phyloP scores from a whole-genome alignment of 2,329 filamentous ascomycete species.

The Cercospora berteroae region DNA sequence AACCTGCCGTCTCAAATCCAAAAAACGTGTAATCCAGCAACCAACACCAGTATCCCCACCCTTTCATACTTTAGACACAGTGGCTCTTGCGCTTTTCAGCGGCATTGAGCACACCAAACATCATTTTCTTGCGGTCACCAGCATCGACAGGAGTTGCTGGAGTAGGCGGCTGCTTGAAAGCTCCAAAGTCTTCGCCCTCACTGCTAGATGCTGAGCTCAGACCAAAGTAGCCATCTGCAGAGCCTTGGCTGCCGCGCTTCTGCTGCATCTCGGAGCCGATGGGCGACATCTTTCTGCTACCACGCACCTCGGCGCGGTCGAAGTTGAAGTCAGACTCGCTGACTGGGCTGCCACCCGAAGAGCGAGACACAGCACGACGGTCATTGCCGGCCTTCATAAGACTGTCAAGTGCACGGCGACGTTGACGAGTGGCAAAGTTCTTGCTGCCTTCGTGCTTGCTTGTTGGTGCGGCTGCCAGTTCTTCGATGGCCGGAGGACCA shows the following conservation, averaged over 20 bases:
- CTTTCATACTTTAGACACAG: conserved; percentile 47
- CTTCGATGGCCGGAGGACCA: conserved; percentile 86
- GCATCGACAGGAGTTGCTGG: conserved; percentile 68
- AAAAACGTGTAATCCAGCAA: not conserved
- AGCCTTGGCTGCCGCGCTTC: conserved; percentile 39
- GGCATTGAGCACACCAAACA: conserved; percentile 81
- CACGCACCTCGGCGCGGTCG: conserved; percentile 60
- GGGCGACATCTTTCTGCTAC: conserved; percentile 39
- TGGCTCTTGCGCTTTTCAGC: conserved; percentile 85
- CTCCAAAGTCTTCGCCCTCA: conserved; percentile 50
- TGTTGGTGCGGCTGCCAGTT: conserved; percentile 84
- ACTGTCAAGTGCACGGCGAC: conserved; percentile 86
- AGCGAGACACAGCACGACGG: conserved; percentile 69
- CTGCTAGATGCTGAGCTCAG: conserved; percentile 70
- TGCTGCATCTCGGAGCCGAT: conserved; percentile 41
- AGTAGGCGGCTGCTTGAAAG: conserved; percentile 39
- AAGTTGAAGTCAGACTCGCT: conserved; percentile 74
- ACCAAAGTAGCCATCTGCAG: conserved; percentile 38
- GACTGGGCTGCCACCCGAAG: conserved; percentile 67
- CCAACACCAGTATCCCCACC: not conserved
- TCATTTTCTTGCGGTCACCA: conserved; percentile 73
- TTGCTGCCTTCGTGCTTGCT: conserved; percentile 92
- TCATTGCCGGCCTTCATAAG: conserved; percentile 86
- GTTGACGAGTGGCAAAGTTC: conserved; percentile 92
- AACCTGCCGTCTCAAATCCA: not conserved